A percentile compares a stretch with the other conserved stretches of the same genome.
Evolutionary conservation across 257 asterid genomes (phyloP).

Genomic region (Sherardia arvensis): DNA sequence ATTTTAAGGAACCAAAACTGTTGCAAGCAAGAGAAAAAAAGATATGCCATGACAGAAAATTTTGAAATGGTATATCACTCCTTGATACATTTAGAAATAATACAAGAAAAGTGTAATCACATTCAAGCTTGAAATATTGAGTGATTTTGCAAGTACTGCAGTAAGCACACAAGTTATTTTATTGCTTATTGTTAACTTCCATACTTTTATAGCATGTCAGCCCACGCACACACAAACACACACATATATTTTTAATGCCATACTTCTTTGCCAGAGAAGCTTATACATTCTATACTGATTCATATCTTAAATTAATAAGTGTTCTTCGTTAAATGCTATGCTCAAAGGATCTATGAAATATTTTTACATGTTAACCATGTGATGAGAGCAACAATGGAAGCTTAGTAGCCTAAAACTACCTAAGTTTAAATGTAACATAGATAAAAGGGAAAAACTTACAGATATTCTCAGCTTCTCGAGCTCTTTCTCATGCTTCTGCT

Average conservation of each 20-base stretch:
- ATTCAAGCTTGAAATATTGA: background rate
- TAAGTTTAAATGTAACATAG: background rate
- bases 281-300: constrained; percentile 3
- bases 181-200: background rate
- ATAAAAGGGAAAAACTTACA: constrained; percentile 30
- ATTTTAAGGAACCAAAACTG: background rate
- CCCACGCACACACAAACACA: background rate
- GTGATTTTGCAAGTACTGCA: background rate
- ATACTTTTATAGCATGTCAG: background rate
- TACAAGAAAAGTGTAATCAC: background rate
- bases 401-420: background rate
- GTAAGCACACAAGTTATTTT: background rate
- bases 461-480: constrained; percentile 40
- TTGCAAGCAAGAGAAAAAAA: background rate
- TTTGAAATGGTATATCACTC: background rate
- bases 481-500: constrained; percentile 58
- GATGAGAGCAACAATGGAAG: background rate
- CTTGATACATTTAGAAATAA: background rate
- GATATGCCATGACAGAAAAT: background rate
- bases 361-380: background rate
- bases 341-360: background rate
- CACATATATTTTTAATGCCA: background rate
- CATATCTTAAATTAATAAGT: background rate
- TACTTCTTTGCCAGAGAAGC: constrained; percentile 1
- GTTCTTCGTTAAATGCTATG: background rate